phyloP scores from a whole-genome alignment of 192 early-diverging fungal species.

The Backusella liffmaniae region DNA sequence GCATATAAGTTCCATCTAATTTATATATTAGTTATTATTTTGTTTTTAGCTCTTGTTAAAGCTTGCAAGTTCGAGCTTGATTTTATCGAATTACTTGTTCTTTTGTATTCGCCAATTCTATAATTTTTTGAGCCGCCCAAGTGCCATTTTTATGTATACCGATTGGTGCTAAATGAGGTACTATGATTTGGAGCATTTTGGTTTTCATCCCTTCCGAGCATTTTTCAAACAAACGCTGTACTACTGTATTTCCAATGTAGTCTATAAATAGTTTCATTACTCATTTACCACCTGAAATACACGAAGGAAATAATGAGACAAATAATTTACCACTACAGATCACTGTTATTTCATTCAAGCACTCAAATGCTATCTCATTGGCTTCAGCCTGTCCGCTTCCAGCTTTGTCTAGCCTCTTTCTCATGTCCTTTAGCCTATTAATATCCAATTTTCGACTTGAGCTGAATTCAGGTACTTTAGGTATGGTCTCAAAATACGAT shows the following conservation, averaged over 20 bases:
- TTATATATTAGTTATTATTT: slow-evolving; percentile 38
- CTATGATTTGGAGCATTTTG: slow-evolving; percentile 71
- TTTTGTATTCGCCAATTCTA: slow-evolving; percentile 66
- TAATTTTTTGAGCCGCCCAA: slow-evolving; percentile 96
- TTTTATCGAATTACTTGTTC: background rate
- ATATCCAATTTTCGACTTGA: slow-evolving; percentile 64
- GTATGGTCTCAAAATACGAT: slow-evolving; percentile 36
- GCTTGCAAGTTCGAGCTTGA: background rate
- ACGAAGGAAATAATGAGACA: background rate
- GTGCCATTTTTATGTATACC: slow-evolving; percentile 98
- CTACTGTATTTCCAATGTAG: slow-evolving; percentile 94
- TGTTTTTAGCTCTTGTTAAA: background rate
- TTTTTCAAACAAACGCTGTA: slow-evolving; percentile 88
- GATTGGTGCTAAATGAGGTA: slow-evolving; percentile 82
- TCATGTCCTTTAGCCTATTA: slow-evolving; percentile 76
- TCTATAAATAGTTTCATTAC: slow-evolving; percentile 28
- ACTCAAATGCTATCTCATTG: slow-evolving; percentile 73
- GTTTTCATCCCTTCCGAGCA: slow-evolving; percentile 64
- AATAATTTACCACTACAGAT: slow-evolving; percentile 75
- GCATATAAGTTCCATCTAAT: slow-evolving; percentile 56
- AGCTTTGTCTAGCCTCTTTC: slow-evolving; percentile 70
- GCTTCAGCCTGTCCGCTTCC: slow-evolving; percentile 61
- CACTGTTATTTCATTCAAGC: slow-evolving; percentile 83
- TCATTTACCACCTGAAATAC: background rate
- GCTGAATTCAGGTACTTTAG: slow-evolving; percentile 3